Evolutionary conservation across 2,329 filamentous ascomycete genomes (phyloP).

Genomic region (Microthyrium microscopicum): DNA sequence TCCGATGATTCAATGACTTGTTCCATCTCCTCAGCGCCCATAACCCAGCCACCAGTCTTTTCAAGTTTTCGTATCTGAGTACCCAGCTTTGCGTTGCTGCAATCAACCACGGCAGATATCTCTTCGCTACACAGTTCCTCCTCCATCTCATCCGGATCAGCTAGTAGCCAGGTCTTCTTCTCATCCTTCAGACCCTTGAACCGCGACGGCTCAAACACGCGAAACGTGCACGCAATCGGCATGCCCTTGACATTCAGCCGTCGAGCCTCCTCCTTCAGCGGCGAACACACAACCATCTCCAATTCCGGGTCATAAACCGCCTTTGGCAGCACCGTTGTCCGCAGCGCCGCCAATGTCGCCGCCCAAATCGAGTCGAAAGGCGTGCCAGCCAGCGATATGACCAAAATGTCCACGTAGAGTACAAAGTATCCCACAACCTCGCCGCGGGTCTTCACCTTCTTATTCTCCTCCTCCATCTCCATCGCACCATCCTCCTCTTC

Average conservation of each 20-base stretch:
- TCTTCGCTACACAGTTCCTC: slow-evolving; percentile 68
- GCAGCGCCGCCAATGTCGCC: slow-evolving; percentile 63
- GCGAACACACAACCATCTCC: slow-evolving; percentile 62
- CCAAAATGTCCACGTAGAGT: slow-evolving; percentile 87
- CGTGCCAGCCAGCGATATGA: slow-evolving; percentile 84
- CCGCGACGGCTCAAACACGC: slow-evolving; percentile 44
- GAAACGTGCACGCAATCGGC: slow-evolving; percentile 60
- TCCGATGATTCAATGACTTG: slow-evolving; percentile 42
- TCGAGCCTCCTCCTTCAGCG: slow-evolving; percentile 35
- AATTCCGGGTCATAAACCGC: slow-evolving; percentile 74
- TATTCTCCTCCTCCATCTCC: slow-evolving; percentile 27
- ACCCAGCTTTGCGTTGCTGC: slow-evolving; percentile 23
- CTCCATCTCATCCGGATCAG: slow-evolving; percentile 81
- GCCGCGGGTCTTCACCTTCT: too few relatives aligned
- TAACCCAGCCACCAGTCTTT: slow-evolving; percentile 62
- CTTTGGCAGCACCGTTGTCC: slow-evolving; percentile 57
- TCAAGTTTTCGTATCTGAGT: slow-evolving; percentile 54
- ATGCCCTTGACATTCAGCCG: slow-evolving; percentile 45
- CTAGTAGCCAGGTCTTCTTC: slow-evolving; percentile 49
- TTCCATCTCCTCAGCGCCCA: slow-evolving; percentile 47
- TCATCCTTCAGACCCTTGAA: slow-evolving; percentile 25
- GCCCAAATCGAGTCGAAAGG: slow-evolving; percentile 85
- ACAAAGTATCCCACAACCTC: slow-evolving; percentile 81
- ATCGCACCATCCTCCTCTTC: slow-evolving; percentile 20
- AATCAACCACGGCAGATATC: slow-evolving; percentile 67